Evolutionary conservation across 306 rosid genomes (phyloP).

Genomic region (Trifolium repens): DNA sequence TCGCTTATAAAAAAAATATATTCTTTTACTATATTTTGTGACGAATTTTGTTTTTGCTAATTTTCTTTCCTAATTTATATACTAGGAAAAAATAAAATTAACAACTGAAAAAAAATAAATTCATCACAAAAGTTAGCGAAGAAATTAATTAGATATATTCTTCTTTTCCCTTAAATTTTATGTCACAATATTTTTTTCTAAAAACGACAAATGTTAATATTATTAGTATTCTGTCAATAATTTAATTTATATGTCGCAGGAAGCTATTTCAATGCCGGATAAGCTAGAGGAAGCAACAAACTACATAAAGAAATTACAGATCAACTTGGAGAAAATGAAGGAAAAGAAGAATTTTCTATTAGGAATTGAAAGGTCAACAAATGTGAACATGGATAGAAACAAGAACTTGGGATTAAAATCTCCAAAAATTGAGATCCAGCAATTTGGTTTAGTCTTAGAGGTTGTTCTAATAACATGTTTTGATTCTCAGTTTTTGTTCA

Average conservation of each 20-base stretch:
- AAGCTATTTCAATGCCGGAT: slow-evolving; percentile 52
- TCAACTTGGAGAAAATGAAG: slow-evolving; percentile 64
- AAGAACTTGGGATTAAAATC: slow-evolving; percentile 19
- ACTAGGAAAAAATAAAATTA: neutral
- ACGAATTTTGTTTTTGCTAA: neutral
- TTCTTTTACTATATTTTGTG: too few species aligned
- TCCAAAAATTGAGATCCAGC: slow-evolving; percentile 65
- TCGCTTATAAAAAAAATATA: too few species aligned
- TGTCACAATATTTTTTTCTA: neutral
- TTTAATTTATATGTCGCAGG: slow-evolving; percentile 45
- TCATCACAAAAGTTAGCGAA: neutral
- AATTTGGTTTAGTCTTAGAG: slow-evolving; percentile 52
- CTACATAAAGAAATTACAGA: slow-evolving; percentile 67
- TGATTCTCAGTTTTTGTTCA: slow-evolving; percentile 61
- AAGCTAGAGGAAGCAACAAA: slow-evolving; percentile 67
- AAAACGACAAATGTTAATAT: neutral
- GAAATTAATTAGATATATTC: neutral
- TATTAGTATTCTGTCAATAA: neutral
- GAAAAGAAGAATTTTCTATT: slow-evolving; percentile 58
- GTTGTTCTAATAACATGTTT: slow-evolving; percentile 63
- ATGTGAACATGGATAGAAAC: neutral
- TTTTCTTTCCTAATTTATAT: neutral
- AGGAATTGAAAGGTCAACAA: slow-evolving; percentile 43
- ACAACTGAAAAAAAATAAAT: neutral
- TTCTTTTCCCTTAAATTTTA: neutral